Evolutionary conservation across 495 filamentous ascomycete species (phyloP).

Genomic region (Trichoderma virens): DNA sequence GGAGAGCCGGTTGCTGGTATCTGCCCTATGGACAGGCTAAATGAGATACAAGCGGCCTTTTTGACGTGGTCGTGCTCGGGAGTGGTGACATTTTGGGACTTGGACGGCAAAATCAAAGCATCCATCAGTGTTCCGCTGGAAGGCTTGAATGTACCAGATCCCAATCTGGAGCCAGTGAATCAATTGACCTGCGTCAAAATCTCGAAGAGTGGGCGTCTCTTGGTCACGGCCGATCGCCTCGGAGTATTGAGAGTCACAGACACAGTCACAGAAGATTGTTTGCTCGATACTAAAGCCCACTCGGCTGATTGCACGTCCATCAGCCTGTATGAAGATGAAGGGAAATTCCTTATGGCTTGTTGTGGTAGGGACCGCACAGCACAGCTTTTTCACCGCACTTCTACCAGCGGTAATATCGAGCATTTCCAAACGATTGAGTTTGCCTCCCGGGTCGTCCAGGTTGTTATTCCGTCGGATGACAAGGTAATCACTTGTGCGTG

Average conservation of each 20-base stretch:
- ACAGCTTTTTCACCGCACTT: slow-evolving; percentile 66
- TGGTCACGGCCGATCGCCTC: slow-evolving; percentile 77
- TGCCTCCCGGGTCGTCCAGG: slow-evolving; percentile 38
- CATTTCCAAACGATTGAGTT: slow-evolving; percentile 46
- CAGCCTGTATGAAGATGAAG: slow-evolving; percentile 49
- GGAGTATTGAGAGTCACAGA: slow-evolving; percentile 63
- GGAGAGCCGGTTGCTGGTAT: slow-evolving; percentile 74
- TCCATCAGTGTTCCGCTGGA: neutral
- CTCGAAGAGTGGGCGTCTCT: slow-evolving; percentile 49
- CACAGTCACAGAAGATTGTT: slow-evolving; percentile 40
- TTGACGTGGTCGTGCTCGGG: slow-evolving; percentile 82
- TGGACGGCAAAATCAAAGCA: slow-evolving; percentile 57
- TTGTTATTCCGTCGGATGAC: slow-evolving; percentile 40
- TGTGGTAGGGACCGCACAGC: slow-evolving; percentile 83
- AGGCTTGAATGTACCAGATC: slow-evolving; percentile 59
- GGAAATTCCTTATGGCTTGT: slow-evolving; percentile 58
- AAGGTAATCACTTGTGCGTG: slow-evolving; percentile 78
- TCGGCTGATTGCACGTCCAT: slow-evolving; percentile 80
- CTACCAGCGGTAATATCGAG: slow-evolving; percentile 33
- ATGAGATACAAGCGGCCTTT: slow-evolving; percentile 58
- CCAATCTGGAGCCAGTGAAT: slow-evolving; percentile 57
- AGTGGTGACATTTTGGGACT: slow-evolving; percentile 70
- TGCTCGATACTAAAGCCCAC: slow-evolving; percentile 73
- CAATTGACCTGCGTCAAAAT: slow-evolving; percentile 66
- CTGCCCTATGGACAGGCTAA: slow-evolving; percentile 47